Conservation (phyloP, 2,329 filamentous ascomycete species). For the Verticillium nubilum region DNA sequence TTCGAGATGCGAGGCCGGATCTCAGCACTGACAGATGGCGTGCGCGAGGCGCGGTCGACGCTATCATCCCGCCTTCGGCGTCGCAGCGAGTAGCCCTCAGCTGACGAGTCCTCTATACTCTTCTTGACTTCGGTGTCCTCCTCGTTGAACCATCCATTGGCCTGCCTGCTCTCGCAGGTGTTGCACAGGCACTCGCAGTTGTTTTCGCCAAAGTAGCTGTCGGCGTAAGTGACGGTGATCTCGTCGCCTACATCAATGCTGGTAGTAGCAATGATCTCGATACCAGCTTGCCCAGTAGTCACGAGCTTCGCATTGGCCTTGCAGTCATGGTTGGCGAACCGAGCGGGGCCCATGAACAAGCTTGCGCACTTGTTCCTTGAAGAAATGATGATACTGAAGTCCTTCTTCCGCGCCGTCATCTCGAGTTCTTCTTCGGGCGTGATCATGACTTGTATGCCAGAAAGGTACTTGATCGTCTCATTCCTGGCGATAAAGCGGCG, state of each 20-base stretch:
- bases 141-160: conserved; percentile 75
- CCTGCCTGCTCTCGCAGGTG: conserved; percentile 70
- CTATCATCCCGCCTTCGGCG: conserved; percentile 47
- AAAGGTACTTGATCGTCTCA: conserved; percentile 84
- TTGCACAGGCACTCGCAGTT: conserved; percentile 93
- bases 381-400: conserved; percentile 96
- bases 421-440: conserved; percentile 85
- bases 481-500: conserved; percentile 73
- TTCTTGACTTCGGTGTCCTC: conserved; percentile 39
- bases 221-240: conserved; percentile 93
- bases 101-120: conserved; percentile 47
- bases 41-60: conserved; percentile 44
- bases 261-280: conserved; percentile 80
- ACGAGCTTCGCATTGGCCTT: conserved; percentile 83
- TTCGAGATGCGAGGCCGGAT: conserved; percentile 46
- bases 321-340: conserved; percentile 97
- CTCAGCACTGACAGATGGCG: conserved; percentile 49
- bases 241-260: conserved; percentile 86
- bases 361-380: conserved; percentile 86
- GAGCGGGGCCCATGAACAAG: conserved; percentile 88
- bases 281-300: conserved; percentile 77
- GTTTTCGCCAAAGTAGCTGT: conserved; percentile 90
- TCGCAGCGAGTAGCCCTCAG: conserved; percentile 51
- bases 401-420: conserved; percentile 75
- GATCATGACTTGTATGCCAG: conserved; percentile 86